Conservation (phyloP, 208 protist species). For the Acanthamoeba quina region DNA sequence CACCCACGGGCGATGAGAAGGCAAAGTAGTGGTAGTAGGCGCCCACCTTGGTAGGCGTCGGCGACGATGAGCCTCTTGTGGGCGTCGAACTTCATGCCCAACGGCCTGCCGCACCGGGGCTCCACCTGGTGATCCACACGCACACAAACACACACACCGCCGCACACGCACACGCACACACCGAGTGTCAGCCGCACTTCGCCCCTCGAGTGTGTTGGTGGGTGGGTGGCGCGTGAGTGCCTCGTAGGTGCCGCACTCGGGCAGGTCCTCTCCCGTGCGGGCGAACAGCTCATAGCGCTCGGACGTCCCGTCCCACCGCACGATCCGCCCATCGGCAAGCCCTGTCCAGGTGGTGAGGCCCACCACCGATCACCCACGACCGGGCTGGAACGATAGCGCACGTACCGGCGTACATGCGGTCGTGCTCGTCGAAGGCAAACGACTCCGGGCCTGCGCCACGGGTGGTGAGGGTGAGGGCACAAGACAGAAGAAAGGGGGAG, state of each 20-base stretch:
- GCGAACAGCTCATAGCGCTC: slow-evolving; percentile 42
- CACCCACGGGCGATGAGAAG: not conserved
- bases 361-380: too few relatives aligned
- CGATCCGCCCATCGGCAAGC: slow-evolving; percentile 26
- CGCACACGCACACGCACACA: not conserved
- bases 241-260: slow-evolving; percentile 30
- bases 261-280: slow-evolving; percentile 1
- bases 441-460: slow-evolving; percentile 7
- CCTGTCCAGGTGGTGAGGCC: not conserved
- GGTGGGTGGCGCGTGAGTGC: not conserved
- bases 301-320: slow-evolving; percentile 37
- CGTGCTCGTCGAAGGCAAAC: slow-evolving; percentile 10
- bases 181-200: not conserved
- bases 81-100: slow-evolving; percentile 28
- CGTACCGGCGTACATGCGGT: slow-evolving; percentile 59
- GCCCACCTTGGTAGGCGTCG: slow-evolving; percentile 16
- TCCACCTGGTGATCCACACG: not conserved
- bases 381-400: too few relatives aligned
- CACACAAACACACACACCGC: too few relatives aligned
- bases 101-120: slow-evolving; percentile 13
- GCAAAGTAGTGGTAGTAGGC: not conserved
- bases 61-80: not conserved
- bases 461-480: not conserved
- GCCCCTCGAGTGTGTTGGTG: too few relatives aligned
- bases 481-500: not conserved